Evolutionary conservation across 2,329 filamentous ascomycete species (phyloP), one percentile per base, ranked within the genome.

Genomic region (Lasiodiplodia hormozganensis): DNA sequence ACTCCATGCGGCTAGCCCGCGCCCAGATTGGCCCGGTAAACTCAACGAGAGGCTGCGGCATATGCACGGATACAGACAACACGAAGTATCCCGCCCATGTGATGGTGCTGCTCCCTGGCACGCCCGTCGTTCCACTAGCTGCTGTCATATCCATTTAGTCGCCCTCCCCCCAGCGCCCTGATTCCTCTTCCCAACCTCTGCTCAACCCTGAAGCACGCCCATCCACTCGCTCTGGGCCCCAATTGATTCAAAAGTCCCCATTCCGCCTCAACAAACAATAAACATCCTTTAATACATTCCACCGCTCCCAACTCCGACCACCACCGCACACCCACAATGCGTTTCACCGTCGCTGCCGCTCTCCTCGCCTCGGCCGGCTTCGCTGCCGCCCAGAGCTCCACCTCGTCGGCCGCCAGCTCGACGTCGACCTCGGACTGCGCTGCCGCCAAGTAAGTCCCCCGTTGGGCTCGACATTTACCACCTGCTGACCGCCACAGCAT

Each of bases 401-500:
- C 58, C 16, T 51, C 36, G 16, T 56, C 58, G 2, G 58, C 57
- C 34, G 23, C 62, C 34, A 21, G 23, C 21, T 62, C 54, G 6
- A 43, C 54, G 8, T 53, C 54, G 18, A n/a, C 54, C 21, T 58
- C 57, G 18, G 72, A 73, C 69, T 81, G 77, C 71, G 72, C 71
- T 21, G 76, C 76, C 36, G 79, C 83, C 71, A 79, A 77, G 81
- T 82, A 75, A 67, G 78, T 73, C 21, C 31, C 56, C n/a, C 14
- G 10, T 6, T 5, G 8, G 4, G 18, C 4, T n/a, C 47, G 16
- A 28, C n/a, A n/a, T 5, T 38, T 2, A 2, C 18, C 12, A 4
- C 34, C 12, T 54, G 31, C 62, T 65, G 16, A 65, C 36, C 4
- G 3, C 3, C 16, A 34, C 70, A 86, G 84, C 76, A 86, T 87